These are phyloP conservation scores for Vickermania spadyakhi DNA, from an alignment of 208 protist genomes.

Conservation along the genomic window DNA sequence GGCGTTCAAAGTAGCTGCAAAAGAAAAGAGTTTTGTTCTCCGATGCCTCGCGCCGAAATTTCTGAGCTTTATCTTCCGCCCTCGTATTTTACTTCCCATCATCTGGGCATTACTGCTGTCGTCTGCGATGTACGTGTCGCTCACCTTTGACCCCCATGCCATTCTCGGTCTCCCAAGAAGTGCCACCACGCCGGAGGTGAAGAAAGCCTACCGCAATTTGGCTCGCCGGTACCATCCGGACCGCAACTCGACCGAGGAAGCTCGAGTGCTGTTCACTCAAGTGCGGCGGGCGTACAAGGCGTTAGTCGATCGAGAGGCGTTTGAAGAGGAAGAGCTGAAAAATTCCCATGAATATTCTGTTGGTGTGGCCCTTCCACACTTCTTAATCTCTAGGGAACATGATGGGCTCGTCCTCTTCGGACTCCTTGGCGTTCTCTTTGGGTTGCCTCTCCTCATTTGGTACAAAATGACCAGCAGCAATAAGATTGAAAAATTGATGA, in stretches of 20 bases:
- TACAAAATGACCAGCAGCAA: conserved; percentile 72
- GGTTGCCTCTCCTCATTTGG: conserved; percentile 56
- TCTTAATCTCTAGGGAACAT: conserved; percentile 80
- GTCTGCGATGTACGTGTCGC: conserved; percentile 80
- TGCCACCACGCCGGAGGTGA: conserved; percentile 74
- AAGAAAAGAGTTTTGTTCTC: conserved; percentile 74
- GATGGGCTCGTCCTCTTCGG: conserved; percentile 83
- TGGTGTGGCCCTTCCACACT: conserved; percentile 79
- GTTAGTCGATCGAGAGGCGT: conserved; percentile 84
- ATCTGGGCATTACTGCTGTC: conserved; percentile 80
- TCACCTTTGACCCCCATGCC: conserved; percentile 83
- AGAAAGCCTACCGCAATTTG: conserved; percentile 76
- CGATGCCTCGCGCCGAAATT: conserved; percentile 78
- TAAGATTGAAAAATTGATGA: conserved; percentile 53
- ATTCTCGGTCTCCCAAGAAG: conserved; percentile 48
- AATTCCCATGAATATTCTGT: conserved; percentile 70
- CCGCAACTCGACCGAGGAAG: conserved; percentile 83
- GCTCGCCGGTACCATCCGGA: conserved; percentile 86
- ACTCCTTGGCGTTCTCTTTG: conserved; percentile 69
- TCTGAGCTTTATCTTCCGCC: conserved; percentile 76
- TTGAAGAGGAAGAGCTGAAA: conserved; percentile 80
- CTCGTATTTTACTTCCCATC: conserved; percentile 67
- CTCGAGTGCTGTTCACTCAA: conserved; percentile 79
- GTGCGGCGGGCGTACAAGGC: conserved; percentile 90
- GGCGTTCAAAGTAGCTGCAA: conserved; percentile 55